Conservation (phyloP, 345 rosid genomes). For the Dipteronia sinensis region DNA sequence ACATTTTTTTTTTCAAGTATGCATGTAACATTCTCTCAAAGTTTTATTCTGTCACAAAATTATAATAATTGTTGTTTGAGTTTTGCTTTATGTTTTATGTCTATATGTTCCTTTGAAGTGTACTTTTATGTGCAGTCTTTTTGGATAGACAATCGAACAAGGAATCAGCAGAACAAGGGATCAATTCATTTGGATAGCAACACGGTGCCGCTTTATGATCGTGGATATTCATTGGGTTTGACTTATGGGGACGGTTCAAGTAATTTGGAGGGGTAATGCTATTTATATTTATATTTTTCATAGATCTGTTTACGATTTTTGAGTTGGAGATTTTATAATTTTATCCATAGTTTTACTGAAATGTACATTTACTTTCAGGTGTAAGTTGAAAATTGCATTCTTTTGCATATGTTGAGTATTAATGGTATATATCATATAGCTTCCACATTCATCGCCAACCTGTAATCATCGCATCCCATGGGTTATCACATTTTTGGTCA, state of each 20-base stretch:
- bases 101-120: conserved; percentile 16
- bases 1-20: conserved; percentile 5
- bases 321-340: background rate
- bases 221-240: conserved; percentile 81
- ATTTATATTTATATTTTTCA: background rate
- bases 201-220: conserved; percentile 84
- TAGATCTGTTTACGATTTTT: conserved; percentile 1
- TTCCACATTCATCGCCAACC: background rate
- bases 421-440: background rate
- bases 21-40: background rate
- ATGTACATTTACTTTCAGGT: no score
- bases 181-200: conserved; percentile 48
- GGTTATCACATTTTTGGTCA: background rate
- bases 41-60: background rate
- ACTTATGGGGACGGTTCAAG: conserved; percentile 60
- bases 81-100: background rate
- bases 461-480: background rate
- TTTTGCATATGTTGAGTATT: background rate
- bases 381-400: background rate
- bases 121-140: conserved; percentile 66
- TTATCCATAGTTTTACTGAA: background rate
- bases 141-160: conserved; percentile 76
- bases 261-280: conserved; percentile 68
- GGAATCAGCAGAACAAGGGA: conserved; percentile 33
- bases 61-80: background rate